Evolutionary conservation across 495 filamentous ascomycete species (phyloP).

Genomic region (Neurospora discreta): DNA sequence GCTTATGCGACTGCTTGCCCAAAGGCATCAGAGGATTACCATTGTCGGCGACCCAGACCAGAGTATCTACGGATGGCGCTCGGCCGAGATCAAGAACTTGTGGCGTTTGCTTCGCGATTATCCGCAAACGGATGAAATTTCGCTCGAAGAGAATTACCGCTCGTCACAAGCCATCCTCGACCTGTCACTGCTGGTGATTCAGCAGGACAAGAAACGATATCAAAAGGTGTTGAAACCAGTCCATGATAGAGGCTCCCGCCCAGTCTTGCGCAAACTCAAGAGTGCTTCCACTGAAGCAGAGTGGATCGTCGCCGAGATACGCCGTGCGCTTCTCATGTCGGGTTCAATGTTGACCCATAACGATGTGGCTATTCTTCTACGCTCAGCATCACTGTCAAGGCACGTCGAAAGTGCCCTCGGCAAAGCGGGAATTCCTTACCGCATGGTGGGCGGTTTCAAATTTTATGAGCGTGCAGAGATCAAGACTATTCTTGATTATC

Average conservation of each 20-base stretch:
- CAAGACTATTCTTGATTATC: conserved; percentile 80
- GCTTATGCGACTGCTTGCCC: conserved; percentile 82
- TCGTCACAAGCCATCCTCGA: conserved; percentile 84
- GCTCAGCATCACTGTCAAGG: conserved; percentile 73
- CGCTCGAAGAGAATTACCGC: conserved; percentile 92
- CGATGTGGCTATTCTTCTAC: conserved; percentile 79
- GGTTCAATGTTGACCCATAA: conserved; percentile 59
- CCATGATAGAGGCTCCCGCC: conserved; percentile 68
- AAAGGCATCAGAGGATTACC: conserved; percentile 61
- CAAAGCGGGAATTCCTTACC: conserved; percentile 78
- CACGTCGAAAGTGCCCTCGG: conserved; percentile 77
- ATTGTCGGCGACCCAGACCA: conserved; percentile 97
- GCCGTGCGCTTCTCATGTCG: conserved; percentile 56
- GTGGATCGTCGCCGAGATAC: conserved; percentile 86
- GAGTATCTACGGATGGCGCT: conserved; percentile 97
- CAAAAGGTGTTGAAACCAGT: conserved; percentile 70
- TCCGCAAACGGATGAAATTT: conserved; percentile 64
- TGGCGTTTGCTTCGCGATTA: conserved; percentile 66
- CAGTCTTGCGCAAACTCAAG: conserved; percentile 71
- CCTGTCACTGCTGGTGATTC: conserved; percentile 74
- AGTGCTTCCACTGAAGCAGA: conserved; percentile 63
- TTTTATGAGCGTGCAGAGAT: conserved; percentile 94
- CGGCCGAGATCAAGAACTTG: conserved; percentile 88
- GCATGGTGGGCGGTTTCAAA: conserved; percentile 81
- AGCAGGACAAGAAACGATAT: conserved; percentile 77